Conservation (phyloP, 805 yeast species). For the Kodamaea nitidulidarum region DNA sequence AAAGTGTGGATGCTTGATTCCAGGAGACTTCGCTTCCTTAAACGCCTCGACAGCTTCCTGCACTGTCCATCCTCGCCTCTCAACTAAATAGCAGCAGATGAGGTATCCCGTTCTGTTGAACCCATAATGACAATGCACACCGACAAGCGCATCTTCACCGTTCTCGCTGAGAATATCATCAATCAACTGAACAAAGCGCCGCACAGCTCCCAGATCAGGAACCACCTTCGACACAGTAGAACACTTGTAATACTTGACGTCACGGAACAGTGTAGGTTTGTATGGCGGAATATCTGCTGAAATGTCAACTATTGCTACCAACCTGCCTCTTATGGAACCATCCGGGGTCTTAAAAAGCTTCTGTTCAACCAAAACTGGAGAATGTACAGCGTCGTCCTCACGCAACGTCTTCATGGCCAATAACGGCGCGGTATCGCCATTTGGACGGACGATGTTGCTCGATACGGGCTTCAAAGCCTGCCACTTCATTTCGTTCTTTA, state of each 20-base stretch:
- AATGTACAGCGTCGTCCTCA: conserved; percentile 57
- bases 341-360: conserved; percentile 29
- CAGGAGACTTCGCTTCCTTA: conserved; percentile 56
- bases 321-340: conserved; percentile 31
- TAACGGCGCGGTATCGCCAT: conserved; percentile 42
- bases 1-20: conserved; percentile 75
- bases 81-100: conserved; percentile 65
- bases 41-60: conserved; percentile 62
- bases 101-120: conserved; percentile 76
- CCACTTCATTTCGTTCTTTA: conserved; percentile 76
- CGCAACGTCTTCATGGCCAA: conserved; percentile 74
- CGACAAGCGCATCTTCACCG: conserved; percentile 40
- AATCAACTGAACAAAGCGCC: conserved; percentile 51
- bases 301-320: conserved; percentile 63
- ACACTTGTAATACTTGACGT: conserved; percentile 61
- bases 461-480: conserved; percentile 50
- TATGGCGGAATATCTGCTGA: conserved; percentile 70
- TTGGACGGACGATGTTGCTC: conserved; percentile 30
- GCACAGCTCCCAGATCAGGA: conserved; percentile 58
- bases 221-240: conserved; percentile 77
- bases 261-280: conserved; percentile 51
- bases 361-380: conserved; percentile 52
- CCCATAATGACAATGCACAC: conserved; percentile 79
- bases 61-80: conserved; percentile 54
- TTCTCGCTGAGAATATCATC: conserved; percentile 39